Percentiles rank a stretch among this genome's conserved stretches.
Conservation (phyloP, 2,329 filamentous ascomycete species). For the Xylariaceae sp. region DNA sequence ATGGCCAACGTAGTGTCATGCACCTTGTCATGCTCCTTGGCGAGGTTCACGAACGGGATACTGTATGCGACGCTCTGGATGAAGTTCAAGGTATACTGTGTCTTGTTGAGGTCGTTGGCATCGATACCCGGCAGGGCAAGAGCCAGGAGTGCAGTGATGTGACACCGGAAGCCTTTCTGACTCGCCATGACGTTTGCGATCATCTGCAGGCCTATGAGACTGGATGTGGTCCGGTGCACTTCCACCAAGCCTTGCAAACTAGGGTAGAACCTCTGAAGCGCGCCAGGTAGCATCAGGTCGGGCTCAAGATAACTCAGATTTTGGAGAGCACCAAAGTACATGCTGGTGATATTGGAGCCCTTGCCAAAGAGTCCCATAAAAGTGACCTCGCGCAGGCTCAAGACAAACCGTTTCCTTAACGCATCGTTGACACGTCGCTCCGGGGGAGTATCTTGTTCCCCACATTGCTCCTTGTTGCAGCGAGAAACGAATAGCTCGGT, state of each 20-base stretch:
- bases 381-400: slow-evolving; percentile 81
- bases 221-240: slow-evolving; percentile 92
- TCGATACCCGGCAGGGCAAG: slow-evolving; percentile 92
- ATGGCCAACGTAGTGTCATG: slow-evolving; percentile 73
- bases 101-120: slow-evolving; percentile 96
- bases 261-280: slow-evolving; percentile 91
- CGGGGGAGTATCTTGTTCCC: slow-evolving; percentile 78
- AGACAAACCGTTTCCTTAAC: slow-evolving; percentile 83
- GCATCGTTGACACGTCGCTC: slow-evolving; percentile 72
- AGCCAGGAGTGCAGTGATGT: slow-evolving; percentile 89
- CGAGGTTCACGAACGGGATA: slow-evolving; percentile 82
- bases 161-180: slow-evolving; percentile 92
- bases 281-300: slow-evolving; percentile 82
- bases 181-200: slow-evolving; percentile 85
- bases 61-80: slow-evolving; percentile 95
- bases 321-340: slow-evolving; percentile 84
- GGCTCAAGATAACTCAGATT: slow-evolving; percentile 87
- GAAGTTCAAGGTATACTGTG: slow-evolving; percentile 86
- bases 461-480: slow-evolving; percentile 91
- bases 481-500: slow-evolving; percentile 95
- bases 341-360: slow-evolving; percentile 83
- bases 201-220: slow-evolving; percentile 84
- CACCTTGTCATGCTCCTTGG: slow-evolving; percentile 57
- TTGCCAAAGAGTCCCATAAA: slow-evolving; percentile 99
- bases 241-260: slow-evolving; percentile 95